Evolutionary conservation across 257 asterid species (phyloP), one percentile per base, ranked within the genome.

Genomic region (Sherardia arvensis): DNA sequence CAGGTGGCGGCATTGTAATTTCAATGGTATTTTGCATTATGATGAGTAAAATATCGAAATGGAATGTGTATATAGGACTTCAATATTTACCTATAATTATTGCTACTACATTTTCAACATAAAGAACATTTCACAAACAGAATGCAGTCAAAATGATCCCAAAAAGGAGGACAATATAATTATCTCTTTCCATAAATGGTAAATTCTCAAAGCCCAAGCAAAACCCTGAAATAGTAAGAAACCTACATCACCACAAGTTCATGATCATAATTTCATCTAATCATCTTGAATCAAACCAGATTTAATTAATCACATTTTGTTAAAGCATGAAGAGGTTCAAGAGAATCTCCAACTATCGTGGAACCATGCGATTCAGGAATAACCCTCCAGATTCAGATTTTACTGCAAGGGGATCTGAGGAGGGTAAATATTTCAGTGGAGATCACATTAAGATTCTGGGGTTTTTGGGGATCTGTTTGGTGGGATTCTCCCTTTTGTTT

Each of bases 401-500:
- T 43, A 43, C 49, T n/a, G 22, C 61, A 5, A 29, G 54, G 36
- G 58, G 36, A 3, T 3, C 49, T 7, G 15, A 61, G 27, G 87
- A 73, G 65, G 61, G 72, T 61, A 72, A 73, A 68, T 79, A 22
- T 53, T 1, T 80, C 26, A 72, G 77, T 53, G 11, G 69, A 25
- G 74, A 71, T 72, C 76, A 65, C 20, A 25, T 78, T 77, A 87
- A 77, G 57, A 65, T 81, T 60, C 60, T 69, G 80, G 87, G 83
- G 9, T 49, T 78, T 11, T 65, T 80, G 5, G 30, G 82, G 3
- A 71, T 67, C 56, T 11, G 61, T 28, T 77, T 83, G 66, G 74
- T 90, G 90, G 77, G 76, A 25, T 76, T 79, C 64, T 81, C 85
- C 12, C 80, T 81, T 66, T 36, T 87, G 74, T 82, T 90, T 74